Evolutionary conservation across 495 filamentous ascomycete genomes (phyloP).

Genomic region (Pyronema omphalodes): DNA sequence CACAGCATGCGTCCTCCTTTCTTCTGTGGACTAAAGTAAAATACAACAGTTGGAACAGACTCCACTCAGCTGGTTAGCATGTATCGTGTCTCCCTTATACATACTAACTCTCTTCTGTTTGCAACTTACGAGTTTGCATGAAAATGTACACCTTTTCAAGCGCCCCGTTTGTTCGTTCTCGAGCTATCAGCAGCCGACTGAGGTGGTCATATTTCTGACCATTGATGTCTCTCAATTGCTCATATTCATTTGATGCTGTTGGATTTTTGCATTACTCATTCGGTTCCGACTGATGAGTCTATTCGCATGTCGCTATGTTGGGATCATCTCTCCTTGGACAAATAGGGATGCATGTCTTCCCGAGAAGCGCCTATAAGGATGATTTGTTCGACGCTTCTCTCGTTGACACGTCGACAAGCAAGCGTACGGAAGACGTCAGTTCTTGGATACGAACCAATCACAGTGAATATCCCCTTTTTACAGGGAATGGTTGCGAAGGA

Average conservation of each 20-base stretch:
- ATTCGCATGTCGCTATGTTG: neutral
- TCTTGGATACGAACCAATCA: neutral
- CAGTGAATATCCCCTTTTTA: neutral
- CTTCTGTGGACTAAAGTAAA: constrained; percentile 2
- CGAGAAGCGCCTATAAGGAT: neutral
- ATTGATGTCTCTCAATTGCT: neutral
- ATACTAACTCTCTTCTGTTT: neutral
- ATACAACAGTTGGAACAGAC: too few relatives aligned
- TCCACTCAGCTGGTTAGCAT: too few relatives aligned
- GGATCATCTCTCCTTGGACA: neutral
- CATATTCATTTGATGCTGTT: neutral
- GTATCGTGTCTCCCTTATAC: neutral
- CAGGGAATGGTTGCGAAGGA: neutral
- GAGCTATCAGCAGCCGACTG: neutral
- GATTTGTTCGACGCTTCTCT: constrained; percentile 3
- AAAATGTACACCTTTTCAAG: neutral
- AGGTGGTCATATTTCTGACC: neutral
- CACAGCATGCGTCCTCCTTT: constrained; percentile 2
- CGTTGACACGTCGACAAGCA: constrained; percentile 5
- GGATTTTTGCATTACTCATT: neutral
- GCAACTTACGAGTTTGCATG: neutral
- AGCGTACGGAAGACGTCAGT: neutral
- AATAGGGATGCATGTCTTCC: neutral
- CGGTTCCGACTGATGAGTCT: neutral
- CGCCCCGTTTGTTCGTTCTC: neutral